Base-by-base conservation (phyloP, 2,329 filamentous ascomycete species). In the Leptographium procerum region DNA sequence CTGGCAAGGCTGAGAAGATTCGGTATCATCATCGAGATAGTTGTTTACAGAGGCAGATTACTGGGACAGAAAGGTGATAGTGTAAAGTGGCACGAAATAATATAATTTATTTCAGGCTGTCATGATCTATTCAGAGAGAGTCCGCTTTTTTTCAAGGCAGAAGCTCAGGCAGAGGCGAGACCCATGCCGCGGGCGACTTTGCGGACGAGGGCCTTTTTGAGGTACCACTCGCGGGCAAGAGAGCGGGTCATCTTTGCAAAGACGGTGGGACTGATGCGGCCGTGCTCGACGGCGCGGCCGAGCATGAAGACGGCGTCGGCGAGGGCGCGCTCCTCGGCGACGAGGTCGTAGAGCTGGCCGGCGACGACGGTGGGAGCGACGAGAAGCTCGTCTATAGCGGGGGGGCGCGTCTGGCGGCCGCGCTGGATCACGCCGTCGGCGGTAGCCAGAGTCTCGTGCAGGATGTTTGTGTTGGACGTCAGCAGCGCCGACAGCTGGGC, bases 321-420 rank as follows among this genome's bases (percentile, higher is more conserved):
- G 53, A 95, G 81, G 3, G 88, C 91, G 64, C 87, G 81, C 73
- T 96, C 92, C 69, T 99, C 94, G 1, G 91, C 90, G 31, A 91
- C 89, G 2, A 95, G 77, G 53, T 86, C 85, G 71, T 97, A 99
- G 26, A 99, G 75, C 75, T 99, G 94, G 64, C 92, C 91, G 0
- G 88, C 89, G 5, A 96, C 94, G 1, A 96, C 87, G 0, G 90
- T 96, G 1, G 92, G 91, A 3, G 91, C 90, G n/a, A 96, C 89
- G 3, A 99, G 77, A 36, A 97, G 80, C 61, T 95, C 91, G 69
- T 99, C 94, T 54, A 97, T 87, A 53, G 86, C 83, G 0, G 91
- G 91, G 1, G 85, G 80, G 47, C 80, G 79, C 54, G 88, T 84
- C 19, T 77, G 77, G 59, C 83, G 80, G n/a, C 88, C 88, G 56